Conservation (phyloP, 306 rosid genomes). For the Chamaecrista fasciculata region DNA sequence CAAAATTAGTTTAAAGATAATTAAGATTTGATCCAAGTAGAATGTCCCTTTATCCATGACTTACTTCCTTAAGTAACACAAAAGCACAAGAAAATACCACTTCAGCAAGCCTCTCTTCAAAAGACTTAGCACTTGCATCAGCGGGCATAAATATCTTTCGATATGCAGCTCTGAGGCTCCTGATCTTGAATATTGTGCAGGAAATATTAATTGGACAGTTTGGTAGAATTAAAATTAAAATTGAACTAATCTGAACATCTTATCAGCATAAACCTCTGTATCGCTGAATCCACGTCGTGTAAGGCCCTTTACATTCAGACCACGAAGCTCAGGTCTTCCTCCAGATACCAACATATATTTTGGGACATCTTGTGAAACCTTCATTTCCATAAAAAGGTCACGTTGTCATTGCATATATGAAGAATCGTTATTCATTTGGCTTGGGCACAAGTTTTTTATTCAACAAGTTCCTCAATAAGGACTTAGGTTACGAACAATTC, state of each 20-base stretch:
- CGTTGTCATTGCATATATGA: constrained; percentile 28
- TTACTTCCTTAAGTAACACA: constrained; percentile 5
- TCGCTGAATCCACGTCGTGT: constrained; percentile 64
- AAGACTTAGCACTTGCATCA: constrained; percentile 46
- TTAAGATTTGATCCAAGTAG: neutral
- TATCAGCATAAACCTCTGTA: constrained; percentile 52
- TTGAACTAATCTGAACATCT: constrained; percentile 17
- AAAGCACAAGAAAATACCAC: constrained; percentile 50
- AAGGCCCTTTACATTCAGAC: constrained; percentile 86
- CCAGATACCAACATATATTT: constrained; percentile 85
- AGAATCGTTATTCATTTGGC: constrained; percentile 24
- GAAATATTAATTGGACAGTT: constrained; percentile 16
- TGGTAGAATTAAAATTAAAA: constrained; percentile 18
- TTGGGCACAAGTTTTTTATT: constrained; percentile 25
- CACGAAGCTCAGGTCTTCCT: constrained; percentile 83
- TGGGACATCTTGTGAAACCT: constrained; percentile 91
- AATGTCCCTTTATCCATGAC: neutral
- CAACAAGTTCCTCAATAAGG: constrained; percentile 20
- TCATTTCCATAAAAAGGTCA: constrained; percentile 36
- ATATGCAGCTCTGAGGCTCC: constrained; percentile 68
- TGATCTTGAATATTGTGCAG: constrained; percentile 52
- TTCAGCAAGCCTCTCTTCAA: constrained; percentile 72
- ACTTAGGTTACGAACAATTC: neutral
- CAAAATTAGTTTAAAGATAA: constrained; percentile 27
- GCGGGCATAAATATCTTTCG: constrained; percentile 72